Base-by-base conservation (phyloP, 2,329 filamentous ascomycete genomes). In the Calonectria pteridis region DNA sequence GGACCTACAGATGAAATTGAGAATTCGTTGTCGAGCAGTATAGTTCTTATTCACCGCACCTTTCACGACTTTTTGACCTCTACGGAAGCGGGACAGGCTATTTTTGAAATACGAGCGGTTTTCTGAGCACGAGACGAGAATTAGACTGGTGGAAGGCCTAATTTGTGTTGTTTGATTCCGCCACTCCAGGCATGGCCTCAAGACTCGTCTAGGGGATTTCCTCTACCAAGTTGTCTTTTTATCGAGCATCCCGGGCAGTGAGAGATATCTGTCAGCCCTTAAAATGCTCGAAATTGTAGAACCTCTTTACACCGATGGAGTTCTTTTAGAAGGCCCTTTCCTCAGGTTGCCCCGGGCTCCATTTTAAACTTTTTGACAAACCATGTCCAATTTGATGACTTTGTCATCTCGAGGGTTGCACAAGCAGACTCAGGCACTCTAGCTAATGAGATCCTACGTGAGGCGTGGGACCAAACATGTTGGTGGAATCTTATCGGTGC, bases 1-100 rank as follows among this genome's bases (percentile, higher is more conserved):
- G 23, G 16, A 2, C 33, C 11, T 2, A 37, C 40, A 18, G 28
- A 68, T 28, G 20, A 23, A 13, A 26, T 58, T 20, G 51, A 59
- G 1, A 29, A 62, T 50, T 20, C 9, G 29, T 23, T 59, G 18
- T 51, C 63, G 1, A 46, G 33, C 6, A 5, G 37, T 0, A 62
- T 75, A 0, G 7, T 0, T 14, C 75, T 75, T 14, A 65, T 77
- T 9, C 73, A 77, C 2, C 51, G 75, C 18, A 75, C 75, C 1
- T 73, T 71, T n/a, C 46, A 74, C n/a, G 73, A 77, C 6, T 77
- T 75, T 26, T n/a, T 77, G 4, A 33, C 10, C 1, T 66, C 67
- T 7, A 77, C 73, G 2, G 71, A 77, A 64, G 31, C 55, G 0
- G 73, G 75, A 0, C 59, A 71, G 2, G 2, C 10, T 0, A 72